Evolutionary conservation across 1,284 basidiomycete species (phyloP), one percentile per base, ranked within the genome.

Genomic region (Microbotryum saponariae): DNA sequence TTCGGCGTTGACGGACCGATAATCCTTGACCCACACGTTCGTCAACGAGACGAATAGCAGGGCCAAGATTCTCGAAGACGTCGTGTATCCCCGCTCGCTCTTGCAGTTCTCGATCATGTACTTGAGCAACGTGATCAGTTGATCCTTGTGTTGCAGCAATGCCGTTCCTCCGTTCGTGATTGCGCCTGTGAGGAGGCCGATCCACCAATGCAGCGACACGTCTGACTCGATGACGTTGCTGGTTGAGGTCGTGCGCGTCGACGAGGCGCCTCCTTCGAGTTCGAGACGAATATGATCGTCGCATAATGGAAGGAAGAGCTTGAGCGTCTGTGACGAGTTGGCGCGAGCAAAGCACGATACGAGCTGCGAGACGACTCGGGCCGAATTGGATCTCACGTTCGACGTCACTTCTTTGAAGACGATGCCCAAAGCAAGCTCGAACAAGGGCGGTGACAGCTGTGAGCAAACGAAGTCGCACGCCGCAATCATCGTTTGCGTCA

Each of bases 141-240:
- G 79, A 9, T 81, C 76, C 73, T 83, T 87, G 75, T 91, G 81
- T 64, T 82, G 80, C 37, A 94, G 76, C 69, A 88, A 85, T 47
- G 79, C 78, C 58, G 78, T 73, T 7, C 86, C 87, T 2, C 85
- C 85, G 69, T 86, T 86, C 3, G 85, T 86, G 58, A 90, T 79
- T 67, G 86, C 86, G 54, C 87, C 89, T 55, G 87, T 83, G 45
- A 91, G 77, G 47, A 91, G 86, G 6, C 85, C 79, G 74, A 90
- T 80, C 74, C 89, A 92, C 91, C 93, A 97, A 75, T 97, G 92
- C 57, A 98, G 78, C 1, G 90, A 87, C 2, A 91, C 92, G 72
- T 98, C 94, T 7, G 89, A 89, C 5, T 90, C 84, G 2, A 89
- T 81, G 0, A 90, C 87, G 21, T 87, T 83, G 7, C 84, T 85